Evolutionary conservation across 176 grass and related monocot species (phyloP), one percentile per base, ranked within the genome.

Genomic region (Aegilops bicornis): DNA sequence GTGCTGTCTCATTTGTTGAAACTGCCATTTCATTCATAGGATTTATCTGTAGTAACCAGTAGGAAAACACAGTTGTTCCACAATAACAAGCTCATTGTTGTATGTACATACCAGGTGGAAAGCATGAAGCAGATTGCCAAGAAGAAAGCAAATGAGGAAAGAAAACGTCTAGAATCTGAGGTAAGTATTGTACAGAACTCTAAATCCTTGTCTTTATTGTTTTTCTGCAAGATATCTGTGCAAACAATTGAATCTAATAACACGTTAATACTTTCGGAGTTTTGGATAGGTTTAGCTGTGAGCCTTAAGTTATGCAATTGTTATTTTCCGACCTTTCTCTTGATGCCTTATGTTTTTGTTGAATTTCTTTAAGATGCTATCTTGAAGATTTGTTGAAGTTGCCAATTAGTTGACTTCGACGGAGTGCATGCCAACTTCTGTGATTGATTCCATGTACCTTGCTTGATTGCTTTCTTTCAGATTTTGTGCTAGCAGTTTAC

Each of bases 91-190:
- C 74, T 81, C 77, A 64, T 70, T 86, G 72, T 13, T 69, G 16
- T 86, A 79, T 27, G 27, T 37, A 32, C 29, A 64, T 89, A 94
- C 60, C 82, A 99, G 97, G 66, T 94, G 56, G 92, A 93, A 89
- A 92, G 73, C 76, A 96, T 99, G 97, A 94, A 92, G 61, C 80
- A 94, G 89, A 96, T 99, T 90, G 94, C 97, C 27, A 94, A 92
- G 78, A 85, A 91, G 80, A 99, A 99, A 88, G 87, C 87, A 85
- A 89, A 93, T 52, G 97, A 99, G 73, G 97, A 99, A 88, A 94
- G 82, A 83, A 90, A 88, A 32, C 92, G 74, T 30, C 87, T 99
- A 83, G 94, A 96, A 86, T 96, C 94, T 79, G 97, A 99, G 94
- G 97, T 93, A 88, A 69, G 73, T 27, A 45, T 16, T 47, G 29